These are phyloP conservation scores for Claviceps capensis DNA, from an alignment of 2,329 filamentous ascomycete species.

Conservation along the genomic window DNA sequence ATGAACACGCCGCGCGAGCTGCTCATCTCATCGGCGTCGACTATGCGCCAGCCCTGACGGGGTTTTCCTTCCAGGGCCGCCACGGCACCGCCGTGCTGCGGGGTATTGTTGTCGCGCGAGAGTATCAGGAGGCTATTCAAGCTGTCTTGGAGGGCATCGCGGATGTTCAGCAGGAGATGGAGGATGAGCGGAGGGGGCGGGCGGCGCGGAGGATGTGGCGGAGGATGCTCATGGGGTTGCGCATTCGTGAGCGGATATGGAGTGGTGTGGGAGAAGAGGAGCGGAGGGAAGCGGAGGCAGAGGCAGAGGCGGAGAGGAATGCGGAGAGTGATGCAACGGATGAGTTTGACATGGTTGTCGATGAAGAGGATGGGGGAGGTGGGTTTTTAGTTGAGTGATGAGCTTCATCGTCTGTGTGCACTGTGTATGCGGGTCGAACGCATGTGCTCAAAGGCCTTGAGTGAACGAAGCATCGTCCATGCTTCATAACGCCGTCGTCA, in stretches of 20 bases:
- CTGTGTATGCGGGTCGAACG: too few relatives aligned
- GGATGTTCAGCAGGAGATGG: slow-evolving; percentile 49
- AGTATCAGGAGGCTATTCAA: slow-evolving; percentile 58
- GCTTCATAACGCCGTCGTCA: too few relatives aligned
- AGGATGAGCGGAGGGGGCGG: slow-evolving; percentile 58
- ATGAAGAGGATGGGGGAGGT: slow-evolving; percentile 29
- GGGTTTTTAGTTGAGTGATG: slow-evolving; percentile 28
- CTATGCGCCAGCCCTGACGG: slow-evolving; percentile 78
- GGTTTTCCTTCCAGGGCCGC: slow-evolving; percentile 76
- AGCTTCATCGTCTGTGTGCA: too few relatives aligned
- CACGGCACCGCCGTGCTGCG: slow-evolving; percentile 73
- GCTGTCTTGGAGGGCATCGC: slow-evolving; percentile 55
- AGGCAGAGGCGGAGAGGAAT: slow-evolving; percentile 23
- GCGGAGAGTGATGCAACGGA: slow-evolving; percentile 27
- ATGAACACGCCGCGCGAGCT: slow-evolving; percentile 50
- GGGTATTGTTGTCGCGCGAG: slow-evolving; percentile 62
- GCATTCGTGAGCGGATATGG: slow-evolving; percentile 63
- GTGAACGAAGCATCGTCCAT: too few relatives aligned
- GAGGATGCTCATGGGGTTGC: slow-evolving; percentile 62
- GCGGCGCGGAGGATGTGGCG: slow-evolving; percentile 53
- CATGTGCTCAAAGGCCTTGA: too few relatives aligned
- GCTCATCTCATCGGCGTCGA: slow-evolving; percentile 67
- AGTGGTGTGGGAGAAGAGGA: slow-evolving; percentile 37
- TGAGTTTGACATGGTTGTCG: slow-evolving; percentile 28
- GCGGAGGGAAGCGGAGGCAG: slow-evolving; percentile 24